A percentile compares a stretch with the other conserved stretches of the same genome.
Evolutionary conservation across 495 filamentous ascomycete species (phyloP).

Genomic region (Cercophora newfieldiana): DNA sequence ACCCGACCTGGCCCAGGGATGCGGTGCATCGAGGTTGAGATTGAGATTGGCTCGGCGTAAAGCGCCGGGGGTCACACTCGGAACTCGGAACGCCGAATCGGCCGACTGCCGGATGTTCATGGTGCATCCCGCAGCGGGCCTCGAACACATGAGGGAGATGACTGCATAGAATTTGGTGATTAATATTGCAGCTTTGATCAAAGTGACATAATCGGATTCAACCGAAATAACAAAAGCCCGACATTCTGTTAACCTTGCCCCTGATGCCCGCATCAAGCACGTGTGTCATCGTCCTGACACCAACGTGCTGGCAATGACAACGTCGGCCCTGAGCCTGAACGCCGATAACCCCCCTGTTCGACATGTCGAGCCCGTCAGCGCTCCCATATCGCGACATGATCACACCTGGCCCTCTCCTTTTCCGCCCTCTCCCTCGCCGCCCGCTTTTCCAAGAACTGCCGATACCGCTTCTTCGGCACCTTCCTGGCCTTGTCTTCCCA

Average conservation of each 20-base stretch:
- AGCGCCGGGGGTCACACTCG: too few species aligned
- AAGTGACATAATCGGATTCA: too few species aligned
- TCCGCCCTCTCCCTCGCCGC: background rate
- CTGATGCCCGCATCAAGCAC: background rate
- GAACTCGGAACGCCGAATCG: too few species aligned
- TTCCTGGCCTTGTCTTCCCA: constrained; percentile 17
- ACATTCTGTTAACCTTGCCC: too few species aligned
- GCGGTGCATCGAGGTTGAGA: too few species aligned
- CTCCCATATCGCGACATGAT: background rate
- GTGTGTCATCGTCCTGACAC: background rate
- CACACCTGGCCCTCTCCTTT: background rate
- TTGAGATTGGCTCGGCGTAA: too few species aligned
- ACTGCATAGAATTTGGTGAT: too few species aligned
- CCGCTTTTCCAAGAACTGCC: background rate
- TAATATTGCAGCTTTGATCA: too few species aligned
- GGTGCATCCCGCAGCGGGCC: too few species aligned
- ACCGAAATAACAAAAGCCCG: too few species aligned
- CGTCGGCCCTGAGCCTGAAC: background rate
- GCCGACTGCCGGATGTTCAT: too few species aligned
- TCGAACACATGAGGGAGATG: too few species aligned
- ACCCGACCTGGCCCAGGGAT: background rate
- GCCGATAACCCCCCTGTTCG: background rate
- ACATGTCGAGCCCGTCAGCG: background rate
- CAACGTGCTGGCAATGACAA: background rate
- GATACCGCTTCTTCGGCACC: constrained; percentile 18